phyloP scores from a whole-genome alignment of 2,329 filamentous ascomycete species.

The Ramichloridium luteum region DNA sequence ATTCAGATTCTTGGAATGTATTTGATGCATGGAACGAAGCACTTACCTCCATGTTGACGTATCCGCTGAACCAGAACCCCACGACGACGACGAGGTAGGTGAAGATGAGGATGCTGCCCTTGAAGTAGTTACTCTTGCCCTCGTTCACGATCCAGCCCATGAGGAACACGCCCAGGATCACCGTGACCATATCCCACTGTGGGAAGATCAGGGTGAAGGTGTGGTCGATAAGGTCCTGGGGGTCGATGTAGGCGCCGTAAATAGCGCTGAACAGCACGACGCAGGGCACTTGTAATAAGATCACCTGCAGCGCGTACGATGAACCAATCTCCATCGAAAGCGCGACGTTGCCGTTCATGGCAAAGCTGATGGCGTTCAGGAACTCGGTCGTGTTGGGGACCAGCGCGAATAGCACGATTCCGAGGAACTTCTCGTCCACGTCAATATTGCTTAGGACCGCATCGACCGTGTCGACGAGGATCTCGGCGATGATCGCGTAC shows the following conservation, averaged over 20 bases:
- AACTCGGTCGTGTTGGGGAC: conserved; percentile 99
- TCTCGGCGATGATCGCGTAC: conserved; percentile 95
- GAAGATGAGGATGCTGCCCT: conserved; percentile 85
- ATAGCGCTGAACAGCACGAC: conserved; percentile 83
- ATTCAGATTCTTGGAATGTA: background rate
- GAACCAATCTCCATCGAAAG: conserved; percentile 98
- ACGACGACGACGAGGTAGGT: conserved; percentile 86
- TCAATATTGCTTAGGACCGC: conserved; percentile 83
- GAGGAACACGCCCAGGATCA: conserved; percentile 90
- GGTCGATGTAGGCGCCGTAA: conserved; percentile 47
- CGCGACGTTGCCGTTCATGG: conserved; percentile 98
- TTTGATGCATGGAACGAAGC: background rate
- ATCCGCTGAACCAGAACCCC: conserved; percentile 79
- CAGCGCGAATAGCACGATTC: conserved; percentile 89
- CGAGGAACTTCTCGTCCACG: conserved; percentile 94
- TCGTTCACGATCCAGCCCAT: conserved; percentile 97
- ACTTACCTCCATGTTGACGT: conserved; percentile 39
- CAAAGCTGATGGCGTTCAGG: conserved; percentile 96
- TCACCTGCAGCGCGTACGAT: conserved; percentile 91
- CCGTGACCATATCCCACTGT: conserved; percentile 97
- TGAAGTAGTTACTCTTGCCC: conserved; percentile 99
- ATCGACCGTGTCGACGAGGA: conserved; percentile 91
- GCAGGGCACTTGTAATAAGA: conserved; percentile 83
- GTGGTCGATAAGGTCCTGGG: conserved; percentile 43
- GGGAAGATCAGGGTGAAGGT: conserved; percentile 85